Evolutionary conservation across 352 stramenopile genomes (phyloP), one percentile per base, ranked within the genome.

Genomic region (Pilasporangium apinafurcum): DNA sequence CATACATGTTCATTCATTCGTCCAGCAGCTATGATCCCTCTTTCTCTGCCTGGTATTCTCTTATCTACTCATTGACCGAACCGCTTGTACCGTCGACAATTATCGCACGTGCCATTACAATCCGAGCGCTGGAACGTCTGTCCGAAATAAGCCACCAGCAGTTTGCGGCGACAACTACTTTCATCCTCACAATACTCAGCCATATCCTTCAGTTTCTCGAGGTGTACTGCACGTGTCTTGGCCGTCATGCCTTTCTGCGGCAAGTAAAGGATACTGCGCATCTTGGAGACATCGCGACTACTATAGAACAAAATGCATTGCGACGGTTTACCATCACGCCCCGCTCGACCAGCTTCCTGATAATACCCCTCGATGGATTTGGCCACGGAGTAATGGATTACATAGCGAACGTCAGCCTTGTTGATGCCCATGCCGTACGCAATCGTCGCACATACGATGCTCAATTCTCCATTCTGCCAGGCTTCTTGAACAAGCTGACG

Each of bases 311-410:
- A 37, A 28, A 96, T 75, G 51, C 93, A 98, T 40, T 96, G 83
- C 32, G 85, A 87, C 9, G 90, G 71, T 5, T 92, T 58, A 8
- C 96, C 96, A 59, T 99, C 97, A 44, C 97, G 79, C 2, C 97
- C 97, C 2, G 91, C 97, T 18, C 97, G 79, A 2, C 97, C 97
- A 4, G 85, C 91, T 65, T 99, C 95, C 64, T 99, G 96, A 68
- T 98, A 99, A 67, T 99, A 99, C 6, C 86, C 95, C 66, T 99
- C 97, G 31, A 99, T 79, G 37, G 84, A 97, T 63, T 92, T 92
- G 53, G 82, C 79, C 38, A 95, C 62, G 24, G 79, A 90, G 49
- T 95, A 96, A 68, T 98, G 90, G 46, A 97, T 77, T 17, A 98
- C 90, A 43, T 91, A 97, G 14, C 87, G 86, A 46, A 97, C 88